Conservation (phyloP, 2,329 filamentous ascomycete species). For the Fusarium globosum region DNA sequence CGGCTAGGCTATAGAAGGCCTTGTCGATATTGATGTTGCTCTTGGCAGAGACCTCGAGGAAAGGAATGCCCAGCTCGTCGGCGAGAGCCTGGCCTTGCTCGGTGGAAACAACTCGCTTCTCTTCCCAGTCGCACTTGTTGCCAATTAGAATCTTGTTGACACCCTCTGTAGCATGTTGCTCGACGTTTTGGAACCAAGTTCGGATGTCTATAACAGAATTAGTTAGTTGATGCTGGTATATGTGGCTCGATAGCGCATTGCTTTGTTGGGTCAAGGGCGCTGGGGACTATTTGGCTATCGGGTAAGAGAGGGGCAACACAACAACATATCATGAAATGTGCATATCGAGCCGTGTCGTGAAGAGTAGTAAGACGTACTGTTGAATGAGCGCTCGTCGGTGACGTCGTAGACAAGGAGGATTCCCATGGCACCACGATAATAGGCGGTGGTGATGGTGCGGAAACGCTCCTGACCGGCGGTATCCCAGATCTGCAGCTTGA, state of each 20-base stretch:
- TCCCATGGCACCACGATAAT: slow-evolving; percentile 98
- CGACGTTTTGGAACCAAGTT: slow-evolving; percentile 99
- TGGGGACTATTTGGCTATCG: not conserved
- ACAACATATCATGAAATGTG: not conserved
- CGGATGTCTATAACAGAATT: slow-evolving; percentile 78
- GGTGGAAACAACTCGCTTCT: slow-evolving; percentile 94
- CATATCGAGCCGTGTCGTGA: not conserved
- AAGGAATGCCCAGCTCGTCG: slow-evolving; percentile 95
- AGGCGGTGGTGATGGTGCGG: slow-evolving; percentile 97
- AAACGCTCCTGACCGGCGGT: slow-evolving; percentile 98
- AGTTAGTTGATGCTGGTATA: slow-evolving; percentile 17
- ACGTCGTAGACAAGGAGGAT: slow-evolving; percentile 98
- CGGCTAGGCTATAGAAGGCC: slow-evolving; percentile 94
- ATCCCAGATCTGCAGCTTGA: slow-evolving; percentile 99
- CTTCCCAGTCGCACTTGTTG: slow-evolving; percentile 99
- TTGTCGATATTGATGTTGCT: slow-evolving; percentile 99
- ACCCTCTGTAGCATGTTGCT: slow-evolving; percentile 97
- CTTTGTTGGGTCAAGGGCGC: slow-evolving; percentile 7
- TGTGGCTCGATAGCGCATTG: slow-evolving; percentile 4
- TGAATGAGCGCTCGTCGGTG: slow-evolving; percentile 94
- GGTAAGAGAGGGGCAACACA: not conserved
- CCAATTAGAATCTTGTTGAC: slow-evolving; percentile 99
- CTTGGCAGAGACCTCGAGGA: slow-evolving; percentile 98
- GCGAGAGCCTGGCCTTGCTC: slow-evolving; percentile 94
- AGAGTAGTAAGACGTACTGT: slow-evolving; percentile 71